Evolutionary conservation across 1,284 basidiomycete genomes (phyloP).

Genomic region (Xerocomus minutiporus): DNA sequence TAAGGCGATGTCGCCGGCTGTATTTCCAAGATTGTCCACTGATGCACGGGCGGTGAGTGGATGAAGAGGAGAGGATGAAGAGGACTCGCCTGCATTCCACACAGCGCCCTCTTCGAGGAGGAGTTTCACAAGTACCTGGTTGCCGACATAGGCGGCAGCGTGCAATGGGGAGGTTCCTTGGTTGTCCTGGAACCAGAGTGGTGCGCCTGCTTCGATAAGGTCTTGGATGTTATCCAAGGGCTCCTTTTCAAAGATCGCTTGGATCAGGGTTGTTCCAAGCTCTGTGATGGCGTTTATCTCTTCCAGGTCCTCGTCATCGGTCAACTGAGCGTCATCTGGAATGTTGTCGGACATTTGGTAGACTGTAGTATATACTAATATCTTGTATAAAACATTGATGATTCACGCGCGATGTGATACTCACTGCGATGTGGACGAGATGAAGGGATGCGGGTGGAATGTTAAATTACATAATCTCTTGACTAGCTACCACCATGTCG

Average conservation of each 20-base stretch:
- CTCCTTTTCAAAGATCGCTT: constrained; percentile 51
- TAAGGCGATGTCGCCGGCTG: constrained; percentile 84
- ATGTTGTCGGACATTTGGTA: constrained; percentile 11
- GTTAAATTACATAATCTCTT: constrained; percentile 22
- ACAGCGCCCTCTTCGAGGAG: constrained; percentile 82
- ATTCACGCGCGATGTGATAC: not conserved
- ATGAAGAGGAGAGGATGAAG: not conserved
- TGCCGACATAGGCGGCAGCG: constrained; percentile 78
- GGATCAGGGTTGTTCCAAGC: constrained; percentile 56
- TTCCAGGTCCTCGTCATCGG: constrained; percentile 29
- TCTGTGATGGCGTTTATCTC: constrained; percentile 44
- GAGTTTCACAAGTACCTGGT: constrained; percentile 56
- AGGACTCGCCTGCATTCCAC: constrained; percentile 79
- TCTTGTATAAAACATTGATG: not conserved
- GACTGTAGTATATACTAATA: not conserved
- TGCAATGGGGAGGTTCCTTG: constrained; percentile 83
- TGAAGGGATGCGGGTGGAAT: not conserved
- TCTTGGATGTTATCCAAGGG: constrained; percentile 47
- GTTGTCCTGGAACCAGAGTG: constrained; percentile 89
- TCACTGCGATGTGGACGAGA: not conserved
- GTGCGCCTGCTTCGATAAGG: constrained; percentile 69
- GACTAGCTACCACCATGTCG: constrained; percentile 48
- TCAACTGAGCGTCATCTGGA: constrained; percentile 13
- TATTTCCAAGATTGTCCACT: constrained; percentile 78
- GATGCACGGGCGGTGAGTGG: not conserved